Conservation (phyloP, 352 stramenopile genomes). For the Pythium myriotylum region DNA sequence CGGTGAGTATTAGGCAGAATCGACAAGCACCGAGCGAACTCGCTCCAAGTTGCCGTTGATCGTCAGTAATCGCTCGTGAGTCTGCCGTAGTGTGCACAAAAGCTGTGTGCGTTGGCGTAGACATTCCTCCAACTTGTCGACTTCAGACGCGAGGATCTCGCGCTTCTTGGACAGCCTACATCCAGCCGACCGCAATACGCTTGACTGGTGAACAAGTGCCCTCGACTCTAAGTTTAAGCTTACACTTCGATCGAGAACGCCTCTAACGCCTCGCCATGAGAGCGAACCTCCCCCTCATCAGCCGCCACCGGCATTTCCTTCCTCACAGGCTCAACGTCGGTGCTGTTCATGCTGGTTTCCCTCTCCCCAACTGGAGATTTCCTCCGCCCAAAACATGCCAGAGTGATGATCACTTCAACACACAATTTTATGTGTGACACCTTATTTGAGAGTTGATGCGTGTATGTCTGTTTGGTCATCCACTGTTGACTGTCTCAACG, state of each 20-base stretch:
- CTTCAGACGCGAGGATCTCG: constrained; percentile 39
- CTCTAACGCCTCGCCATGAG: constrained; percentile 1
- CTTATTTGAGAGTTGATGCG: background rate
- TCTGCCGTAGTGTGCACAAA: constrained; percentile 36
- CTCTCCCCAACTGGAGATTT: constrained; percentile 1
- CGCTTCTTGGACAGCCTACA: constrained; percentile 53
- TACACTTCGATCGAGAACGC: constrained; percentile 11
- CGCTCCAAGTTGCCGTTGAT: constrained; percentile 37
- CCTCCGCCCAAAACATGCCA: constrained; percentile 9
- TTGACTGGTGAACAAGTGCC: too few relatives aligned
- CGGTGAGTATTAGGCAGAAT: background rate
- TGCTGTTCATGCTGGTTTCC: background rate
- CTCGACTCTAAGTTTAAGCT: background rate
- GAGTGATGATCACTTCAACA: constrained; percentile 27
- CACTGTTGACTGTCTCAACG: background rate
- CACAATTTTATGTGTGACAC: background rate
- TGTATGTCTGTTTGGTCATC: background rate
- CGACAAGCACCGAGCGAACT: background rate
- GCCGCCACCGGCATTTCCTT: background rate
- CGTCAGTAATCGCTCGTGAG: constrained; percentile 42
- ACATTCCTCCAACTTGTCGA: constrained; percentile 35
- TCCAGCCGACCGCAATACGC: too few relatives aligned
- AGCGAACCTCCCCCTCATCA: background rate
- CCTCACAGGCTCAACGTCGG: background rate
- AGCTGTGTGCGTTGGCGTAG: constrained; percentile 38